Percentiles rank a stretch among this genome's conserved stretches.
Evolutionary conservation across 1,284 basidiomycete genomes (phyloP).

Genomic region (Takashimella koratensis): DNA sequence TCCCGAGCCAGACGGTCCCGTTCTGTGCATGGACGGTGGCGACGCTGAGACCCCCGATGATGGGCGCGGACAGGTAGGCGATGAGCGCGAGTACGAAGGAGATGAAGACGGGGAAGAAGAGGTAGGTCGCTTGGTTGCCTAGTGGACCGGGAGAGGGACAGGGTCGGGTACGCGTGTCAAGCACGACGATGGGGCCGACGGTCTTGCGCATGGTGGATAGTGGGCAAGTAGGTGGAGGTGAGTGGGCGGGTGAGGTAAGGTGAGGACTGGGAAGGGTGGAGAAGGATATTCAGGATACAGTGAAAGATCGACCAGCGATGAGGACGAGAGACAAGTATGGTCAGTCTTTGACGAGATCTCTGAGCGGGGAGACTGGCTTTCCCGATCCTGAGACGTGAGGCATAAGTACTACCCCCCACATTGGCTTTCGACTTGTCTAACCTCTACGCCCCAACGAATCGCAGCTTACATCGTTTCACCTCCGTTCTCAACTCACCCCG

Average conservation of each 20-base stretch:
- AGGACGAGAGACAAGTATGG: too few relatives aligned
- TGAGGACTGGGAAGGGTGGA: neutral
- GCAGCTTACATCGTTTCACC: too few relatives aligned
- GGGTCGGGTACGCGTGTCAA: constrained; percentile 19
- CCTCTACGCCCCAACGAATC: too few relatives aligned
- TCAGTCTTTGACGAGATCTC: too few relatives aligned
- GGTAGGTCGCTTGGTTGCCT: constrained; percentile 35
- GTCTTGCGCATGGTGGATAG: constrained; percentile 7
- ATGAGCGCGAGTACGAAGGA: constrained; percentile 26
- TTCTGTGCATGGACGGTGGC: constrained; percentile 14
- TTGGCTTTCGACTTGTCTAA: too few relatives aligned
- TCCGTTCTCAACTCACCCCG: too few relatives aligned
- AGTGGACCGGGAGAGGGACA: constrained; percentile 1
- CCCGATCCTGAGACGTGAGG: too few relatives aligned
- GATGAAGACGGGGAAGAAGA: constrained; percentile 29
- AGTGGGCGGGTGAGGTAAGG: neutral
- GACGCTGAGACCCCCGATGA: constrained; percentile 23
- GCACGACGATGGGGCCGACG: constrained; percentile 13
- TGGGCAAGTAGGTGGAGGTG: too few relatives aligned
- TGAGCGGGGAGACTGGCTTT: too few relatives aligned
- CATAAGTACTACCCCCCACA: too few relatives aligned
- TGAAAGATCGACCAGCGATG: too few relatives aligned
- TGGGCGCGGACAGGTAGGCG: constrained; percentile 20
- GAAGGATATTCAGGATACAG: too few relatives aligned
- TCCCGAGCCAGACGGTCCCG: constrained; percentile 23